Conservation (phyloP, 805 yeast genomes). For the Pichia scutulata region DNA sequence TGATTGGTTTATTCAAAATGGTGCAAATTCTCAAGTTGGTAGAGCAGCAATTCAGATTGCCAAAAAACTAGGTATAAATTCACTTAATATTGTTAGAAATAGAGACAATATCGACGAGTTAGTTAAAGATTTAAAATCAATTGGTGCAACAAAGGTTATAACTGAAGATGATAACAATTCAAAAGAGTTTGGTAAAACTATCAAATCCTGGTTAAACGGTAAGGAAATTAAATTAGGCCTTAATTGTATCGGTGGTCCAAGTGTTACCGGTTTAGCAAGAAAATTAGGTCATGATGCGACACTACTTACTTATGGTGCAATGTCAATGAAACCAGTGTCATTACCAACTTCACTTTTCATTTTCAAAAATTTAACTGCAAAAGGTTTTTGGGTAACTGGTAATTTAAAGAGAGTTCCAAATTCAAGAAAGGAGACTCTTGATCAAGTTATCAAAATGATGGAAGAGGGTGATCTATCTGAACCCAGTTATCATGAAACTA, state of each 20-base stretch:
- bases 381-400: conserved; percentile 90
- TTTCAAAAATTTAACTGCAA: conserved; percentile 77
- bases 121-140: conserved; percentile 41
- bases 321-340: conserved; percentile 93
- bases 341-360: conserved; percentile 84
- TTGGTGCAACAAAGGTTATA: conserved; percentile 85
- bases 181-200: conserved; percentile 53
- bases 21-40: conserved; percentile 94
- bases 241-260: conserved; percentile 91
- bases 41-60: conserved; percentile 87
- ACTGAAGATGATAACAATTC: conserved; percentile 80
- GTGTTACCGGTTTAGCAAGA: conserved; percentile 74
- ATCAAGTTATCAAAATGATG: conserved; percentile 49
- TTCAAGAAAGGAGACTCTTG: conserved; percentile 47
- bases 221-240: conserved; percentile 65
- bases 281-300: conserved; percentile 69
- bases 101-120: conserved; percentile 67
- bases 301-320: conserved; percentile 91
- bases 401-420: conserved; percentile 54
- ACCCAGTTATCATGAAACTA: conserved; percentile 37
- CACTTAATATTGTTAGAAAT: conserved; percentile 82
- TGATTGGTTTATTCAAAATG: conserved; percentile 94
- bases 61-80: conserved; percentile 66
- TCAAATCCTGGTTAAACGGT: conserved; percentile 45
- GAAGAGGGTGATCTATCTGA: conserved; percentile 46